Percentiles rank a stretch among this genome's conserved stretches.
Evolutionary conservation across 345 rosid species (phyloP).

Genomic region (Boechera stricta): DNA sequence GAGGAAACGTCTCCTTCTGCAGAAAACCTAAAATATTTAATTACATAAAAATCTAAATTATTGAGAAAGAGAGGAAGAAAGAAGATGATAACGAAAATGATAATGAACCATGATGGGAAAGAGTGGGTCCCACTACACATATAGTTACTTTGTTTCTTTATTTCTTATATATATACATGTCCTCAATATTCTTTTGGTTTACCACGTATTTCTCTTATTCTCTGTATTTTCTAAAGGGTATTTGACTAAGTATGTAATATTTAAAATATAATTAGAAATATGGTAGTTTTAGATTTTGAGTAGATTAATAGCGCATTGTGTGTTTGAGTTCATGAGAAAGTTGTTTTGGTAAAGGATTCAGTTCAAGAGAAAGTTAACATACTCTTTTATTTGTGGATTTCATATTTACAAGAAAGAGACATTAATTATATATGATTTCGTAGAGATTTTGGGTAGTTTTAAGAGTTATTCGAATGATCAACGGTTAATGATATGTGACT

Average conservation of each 20-base stretch:
- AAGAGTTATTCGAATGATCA: background rate
- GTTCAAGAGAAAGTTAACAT: background rate
- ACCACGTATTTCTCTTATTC: background rate
- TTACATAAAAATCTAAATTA: conserved; percentile 43
- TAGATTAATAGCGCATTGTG: background rate
- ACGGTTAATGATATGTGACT: too few species aligned
- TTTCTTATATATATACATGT: background rate
- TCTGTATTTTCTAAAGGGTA: conserved; percentile 2
- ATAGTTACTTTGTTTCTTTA: background rate
- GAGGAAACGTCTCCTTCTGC: conserved; percentile 87
- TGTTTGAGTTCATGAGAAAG: background rate
- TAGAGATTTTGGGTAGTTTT: background rate
- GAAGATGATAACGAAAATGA: conserved; percentile 49
- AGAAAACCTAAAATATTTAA: conserved; percentile 47
- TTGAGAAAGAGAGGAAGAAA: conserved; percentile 35
- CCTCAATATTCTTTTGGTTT: background rate
- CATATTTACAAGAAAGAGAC: background rate
- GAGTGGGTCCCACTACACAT: conserved; percentile 24
- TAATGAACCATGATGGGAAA: conserved; percentile 42
- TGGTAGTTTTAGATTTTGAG: background rate
- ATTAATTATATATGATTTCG: background rate
- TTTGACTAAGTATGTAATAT: background rate
- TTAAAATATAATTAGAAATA: background rate
- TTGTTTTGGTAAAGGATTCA: too few species aligned
- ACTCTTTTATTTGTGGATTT: too few species aligned